phyloP scores from a whole-genome alignment of 768 basidiomycete genomes.

The Tulasnella sp. region DNA sequence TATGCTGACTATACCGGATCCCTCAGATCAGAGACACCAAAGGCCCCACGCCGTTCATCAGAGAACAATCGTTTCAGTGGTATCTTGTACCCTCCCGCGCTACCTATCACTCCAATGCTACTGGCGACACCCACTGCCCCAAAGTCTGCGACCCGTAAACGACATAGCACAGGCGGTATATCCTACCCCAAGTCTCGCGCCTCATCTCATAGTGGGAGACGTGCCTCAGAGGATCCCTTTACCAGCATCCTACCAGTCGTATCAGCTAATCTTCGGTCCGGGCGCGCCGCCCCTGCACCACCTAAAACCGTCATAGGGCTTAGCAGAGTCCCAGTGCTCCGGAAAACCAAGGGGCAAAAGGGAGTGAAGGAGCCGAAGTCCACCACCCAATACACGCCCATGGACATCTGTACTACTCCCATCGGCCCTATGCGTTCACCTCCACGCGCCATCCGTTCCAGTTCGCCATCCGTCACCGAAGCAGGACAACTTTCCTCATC shows the following conservation, averaged over 20 bases:
- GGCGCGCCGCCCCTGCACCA: not conserved
- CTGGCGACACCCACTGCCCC: not conserved
- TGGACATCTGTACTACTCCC: not conserved
- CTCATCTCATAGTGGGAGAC: not conserved
- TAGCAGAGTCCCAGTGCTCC: not conserved
- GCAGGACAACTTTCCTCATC: not conserved
- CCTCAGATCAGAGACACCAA: not conserved
- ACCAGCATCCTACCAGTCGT: not conserved
- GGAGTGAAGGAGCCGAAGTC: not conserved
- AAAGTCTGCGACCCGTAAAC: not conserved
- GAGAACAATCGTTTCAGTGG: constrained; percentile 2
- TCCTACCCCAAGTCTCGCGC: not conserved
- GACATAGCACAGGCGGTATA: not conserved
- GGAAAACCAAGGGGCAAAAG: not conserved
- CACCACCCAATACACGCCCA: not conserved
- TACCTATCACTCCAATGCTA: constrained; percentile 2
- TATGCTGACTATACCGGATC: not conserved
- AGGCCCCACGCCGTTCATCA: constrained; percentile 7
- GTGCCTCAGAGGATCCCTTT: not conserved
- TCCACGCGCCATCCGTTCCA: not conserved
- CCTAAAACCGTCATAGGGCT: not conserved
- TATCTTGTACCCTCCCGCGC: not conserved
- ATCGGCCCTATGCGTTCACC: not conserved
- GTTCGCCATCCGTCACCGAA: not conserved
- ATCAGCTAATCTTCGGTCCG: not conserved